Evolutionary conservation across 2,329 filamentous ascomycete genomes (phyloP).

Genomic region (Taxawa tesnikishii): DNA sequence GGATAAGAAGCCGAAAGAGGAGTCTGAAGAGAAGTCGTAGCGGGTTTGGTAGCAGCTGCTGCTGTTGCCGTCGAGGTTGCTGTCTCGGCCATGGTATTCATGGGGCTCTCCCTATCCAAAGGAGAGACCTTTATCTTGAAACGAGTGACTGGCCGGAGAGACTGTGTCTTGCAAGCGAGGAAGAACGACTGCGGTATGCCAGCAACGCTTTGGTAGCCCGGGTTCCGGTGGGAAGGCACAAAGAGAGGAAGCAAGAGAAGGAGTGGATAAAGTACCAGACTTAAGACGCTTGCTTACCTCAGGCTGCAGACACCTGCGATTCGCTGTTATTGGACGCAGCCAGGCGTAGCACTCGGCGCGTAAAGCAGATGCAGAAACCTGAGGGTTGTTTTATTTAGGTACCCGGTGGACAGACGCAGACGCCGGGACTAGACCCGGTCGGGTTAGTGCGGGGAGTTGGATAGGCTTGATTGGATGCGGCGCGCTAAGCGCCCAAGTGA

Average conservation of each 20-base stretch:
- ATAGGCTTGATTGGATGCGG: too few relatives aligned
- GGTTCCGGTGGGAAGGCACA: not conserved
- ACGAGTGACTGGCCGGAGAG: not conserved
- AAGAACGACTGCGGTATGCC: not conserved
- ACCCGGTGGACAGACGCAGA: too few relatives aligned
- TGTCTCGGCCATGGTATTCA: not conserved
- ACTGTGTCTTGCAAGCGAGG: not conserved
- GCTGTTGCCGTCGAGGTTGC: not conserved
- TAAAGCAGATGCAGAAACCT: too few relatives aligned
- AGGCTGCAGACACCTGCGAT: too few relatives aligned
- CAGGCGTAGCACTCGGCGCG: too few relatives aligned
- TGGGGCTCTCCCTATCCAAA: not conserved
- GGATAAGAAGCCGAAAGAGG: slow-evolving; percentile 49
- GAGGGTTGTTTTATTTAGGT: too few relatives aligned
- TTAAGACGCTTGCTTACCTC: not conserved
- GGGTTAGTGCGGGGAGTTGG: too few relatives aligned
- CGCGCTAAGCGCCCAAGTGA: too few relatives aligned
- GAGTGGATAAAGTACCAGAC: not conserved
- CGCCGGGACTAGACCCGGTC: too few relatives aligned
- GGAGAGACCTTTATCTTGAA: not conserved
- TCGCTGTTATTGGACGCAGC: too few relatives aligned
- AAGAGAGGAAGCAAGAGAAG: not conserved
- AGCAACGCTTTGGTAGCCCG: not conserved
- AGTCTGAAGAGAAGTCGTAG: slow-evolving; percentile 29
- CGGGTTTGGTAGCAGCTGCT: not conserved